Conservation (phyloP, 495 filamentous ascomycete genomes). For the Penicillium turbatum region DNA sequence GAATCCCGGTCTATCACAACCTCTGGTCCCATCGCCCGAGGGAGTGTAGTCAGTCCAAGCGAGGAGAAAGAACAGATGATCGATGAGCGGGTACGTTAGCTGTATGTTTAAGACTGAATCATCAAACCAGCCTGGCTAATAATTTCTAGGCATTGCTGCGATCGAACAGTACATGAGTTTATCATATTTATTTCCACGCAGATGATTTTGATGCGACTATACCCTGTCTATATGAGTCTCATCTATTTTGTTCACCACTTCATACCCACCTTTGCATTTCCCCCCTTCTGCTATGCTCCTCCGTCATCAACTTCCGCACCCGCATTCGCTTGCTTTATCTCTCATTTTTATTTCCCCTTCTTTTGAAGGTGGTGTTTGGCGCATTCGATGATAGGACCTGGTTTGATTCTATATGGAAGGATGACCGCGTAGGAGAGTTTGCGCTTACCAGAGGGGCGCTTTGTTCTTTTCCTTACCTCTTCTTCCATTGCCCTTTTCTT, state of each 20-base stretch:
- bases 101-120: constrained; percentile 13
- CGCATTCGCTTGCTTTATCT: constrained; percentile 24
- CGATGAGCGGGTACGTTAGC: constrained; percentile 63
- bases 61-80: constrained; percentile 62
- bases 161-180: constrained; percentile 38
- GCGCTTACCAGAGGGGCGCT: constrained; percentile 18
- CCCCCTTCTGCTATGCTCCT: background rate
- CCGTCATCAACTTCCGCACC: constrained; percentile 8
- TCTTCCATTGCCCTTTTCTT: background rate
- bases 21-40: constrained; percentile 49
- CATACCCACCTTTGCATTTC: constrained; percentile 19
- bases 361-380: constrained; percentile 22
- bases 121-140: constrained; percentile 20
- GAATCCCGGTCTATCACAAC: constrained; percentile 59
- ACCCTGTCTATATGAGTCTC: constrained; percentile 33
- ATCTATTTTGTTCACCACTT: constrained; percentile 15
- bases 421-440: constrained; percentile 27
- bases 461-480: constrained; percentile 7
- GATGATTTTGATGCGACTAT: constrained; percentile 25
- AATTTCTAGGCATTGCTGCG: constrained; percentile 32
- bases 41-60: constrained; percentile 57
- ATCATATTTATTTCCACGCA: constrained; percentile 22
- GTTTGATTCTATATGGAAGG: constrained; percentile 21
- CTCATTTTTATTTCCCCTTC: background rate
- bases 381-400: constrained; percentile 17